Evolutionary conservation across 305 asterid genomes (phyloP), one percentile per base, ranked within the genome.

Genomic region (Stenogyne calaminthoides): DNA sequence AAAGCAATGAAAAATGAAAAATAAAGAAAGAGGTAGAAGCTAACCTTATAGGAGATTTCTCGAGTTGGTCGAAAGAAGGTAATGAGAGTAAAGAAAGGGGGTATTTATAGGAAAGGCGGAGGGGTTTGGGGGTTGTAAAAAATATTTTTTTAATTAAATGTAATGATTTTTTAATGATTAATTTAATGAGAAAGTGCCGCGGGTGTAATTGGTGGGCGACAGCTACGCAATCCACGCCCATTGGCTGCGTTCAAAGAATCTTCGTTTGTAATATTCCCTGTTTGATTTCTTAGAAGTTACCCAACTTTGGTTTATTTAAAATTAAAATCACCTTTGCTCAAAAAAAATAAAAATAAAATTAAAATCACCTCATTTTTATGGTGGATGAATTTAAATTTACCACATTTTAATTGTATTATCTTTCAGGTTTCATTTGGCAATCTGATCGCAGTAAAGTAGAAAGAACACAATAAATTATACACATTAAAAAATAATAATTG

Each of bases 91-190:
- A 7, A 46, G 11, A 25, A 49, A 42, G 55, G 77, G 72, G 78
- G 47, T 72, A 79, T 84, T 84, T 84, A 84, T 81, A 77, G 87
- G 80, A 1, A 1, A 63, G 47, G 76, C 1, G 62, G 37, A 51
- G 58, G 69, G 76, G 49, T n/a, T 63, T 56, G 73, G 70, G 70
- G 7, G 16, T 7, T 22, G 34, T 6, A 6, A 6, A 42, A 71
- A 40, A 8, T 25, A 67, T 2, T 82, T 36, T n/a, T 27, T 70
- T 54, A 67, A 69, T 67, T 9, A 4, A 16, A 18, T 64, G 55
- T 42, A 73, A 61, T 54, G 5, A 39, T 25, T 25, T 9, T 58
- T 47, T 5, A 58, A 20, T 4, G 49, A 71, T 47, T 78, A 68
- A 25, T 64, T 66, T 42, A 73, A 61, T 54, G 5, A 39, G 62